Conservation (phyloP, 1,284 basidiomycete species). For the Phenoliferia sp. region DNA sequence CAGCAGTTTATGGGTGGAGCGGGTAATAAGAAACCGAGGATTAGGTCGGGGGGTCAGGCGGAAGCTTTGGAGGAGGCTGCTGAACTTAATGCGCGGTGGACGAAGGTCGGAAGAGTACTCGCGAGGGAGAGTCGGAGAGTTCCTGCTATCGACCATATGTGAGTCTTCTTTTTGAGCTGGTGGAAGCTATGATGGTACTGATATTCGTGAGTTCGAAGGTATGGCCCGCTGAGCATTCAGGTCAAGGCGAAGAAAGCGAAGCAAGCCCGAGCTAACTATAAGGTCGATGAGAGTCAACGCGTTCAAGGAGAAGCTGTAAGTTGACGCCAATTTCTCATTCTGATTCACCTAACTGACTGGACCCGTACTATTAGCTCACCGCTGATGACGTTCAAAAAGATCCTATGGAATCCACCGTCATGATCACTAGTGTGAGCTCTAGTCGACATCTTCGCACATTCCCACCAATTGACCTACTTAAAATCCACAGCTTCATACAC, state of each 20-base stretch:
- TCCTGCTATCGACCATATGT: conserved; percentile 75
- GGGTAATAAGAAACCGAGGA: conserved; percentile 37
- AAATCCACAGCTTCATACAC: conserved; percentile 14
- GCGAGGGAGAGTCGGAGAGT: conserved; percentile 67
- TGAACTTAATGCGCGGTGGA: conserved; percentile 43
- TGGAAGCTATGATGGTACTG: background rate
- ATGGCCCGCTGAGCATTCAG: conserved; percentile 26
- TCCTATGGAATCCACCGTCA: conserved; percentile 30
- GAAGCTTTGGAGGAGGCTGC: conserved; percentile 45
- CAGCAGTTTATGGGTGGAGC: conserved; percentile 63
- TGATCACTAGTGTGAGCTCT: conserved; percentile 28
- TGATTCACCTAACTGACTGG: too few species aligned
- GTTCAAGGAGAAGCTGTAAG: conserved; percentile 24
- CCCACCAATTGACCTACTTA: background rate
- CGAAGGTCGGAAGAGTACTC: conserved; percentile 60
- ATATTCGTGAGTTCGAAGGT: conserved; percentile 10
- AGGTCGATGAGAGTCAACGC: conserved; percentile 18
- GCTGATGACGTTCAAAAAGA: conserved; percentile 31
- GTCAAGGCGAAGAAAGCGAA: conserved; percentile 31
- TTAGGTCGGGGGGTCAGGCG: conserved; percentile 40
- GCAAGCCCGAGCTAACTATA: conserved; percentile 18
- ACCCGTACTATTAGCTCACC: conserved; percentile 8
- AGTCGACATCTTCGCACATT: background rate
- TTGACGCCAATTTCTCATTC: background rate
- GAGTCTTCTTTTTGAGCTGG: conserved; percentile 28